Evolutionary conservation across 805 yeast species (phyloP).

Genomic region (Saturnispora diversa): DNA sequence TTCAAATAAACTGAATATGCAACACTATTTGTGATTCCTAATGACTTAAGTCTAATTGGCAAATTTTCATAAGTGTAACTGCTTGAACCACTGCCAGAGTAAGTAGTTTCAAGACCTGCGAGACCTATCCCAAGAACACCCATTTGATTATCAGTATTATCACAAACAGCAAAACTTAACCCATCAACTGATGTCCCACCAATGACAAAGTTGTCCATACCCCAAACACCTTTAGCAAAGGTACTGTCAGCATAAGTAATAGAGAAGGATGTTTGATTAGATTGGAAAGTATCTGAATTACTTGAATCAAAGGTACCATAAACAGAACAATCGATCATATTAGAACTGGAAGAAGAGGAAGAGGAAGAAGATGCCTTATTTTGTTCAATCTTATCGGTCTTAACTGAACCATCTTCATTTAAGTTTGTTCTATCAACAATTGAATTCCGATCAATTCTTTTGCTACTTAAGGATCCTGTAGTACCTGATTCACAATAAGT

Average conservation of each 20-base stretch:
- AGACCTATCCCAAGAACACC: conserved; percentile 76
- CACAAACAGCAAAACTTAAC: conserved; percentile 69
- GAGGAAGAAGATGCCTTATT: conserved; percentile 7
- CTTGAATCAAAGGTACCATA: conserved; percentile 43
- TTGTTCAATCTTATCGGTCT: background rate
- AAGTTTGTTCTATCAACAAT: conserved; percentile 8
- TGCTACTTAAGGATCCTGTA: conserved; percentile 10
- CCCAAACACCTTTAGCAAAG: conserved; percentile 47
- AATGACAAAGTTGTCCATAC: conserved; percentile 49
- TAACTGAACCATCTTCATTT: background rate
- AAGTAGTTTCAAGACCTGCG: conserved; percentile 57
- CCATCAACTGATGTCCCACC: conserved; percentile 40
- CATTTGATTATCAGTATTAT: conserved; percentile 48
- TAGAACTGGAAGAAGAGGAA: background rate
- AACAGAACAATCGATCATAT: conserved; percentile 32
- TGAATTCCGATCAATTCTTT: conserved; percentile 3
- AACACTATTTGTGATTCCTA: conserved; percentile 46
- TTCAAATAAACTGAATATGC: conserved; percentile 60
- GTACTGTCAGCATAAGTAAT: conserved; percentile 44
- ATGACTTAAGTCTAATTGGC: conserved; percentile 50
- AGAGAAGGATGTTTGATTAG: conserved; percentile 35
- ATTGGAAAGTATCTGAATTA: conserved; percentile 32
- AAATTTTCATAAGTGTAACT: conserved; percentile 51
- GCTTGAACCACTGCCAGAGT: conserved; percentile 16
- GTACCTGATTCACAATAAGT: conserved; percentile 34